These are phyloP conservation scores for Nissolia schottii DNA, from an alignment of 306 rosid species.

Conservation along the genomic window DNA sequence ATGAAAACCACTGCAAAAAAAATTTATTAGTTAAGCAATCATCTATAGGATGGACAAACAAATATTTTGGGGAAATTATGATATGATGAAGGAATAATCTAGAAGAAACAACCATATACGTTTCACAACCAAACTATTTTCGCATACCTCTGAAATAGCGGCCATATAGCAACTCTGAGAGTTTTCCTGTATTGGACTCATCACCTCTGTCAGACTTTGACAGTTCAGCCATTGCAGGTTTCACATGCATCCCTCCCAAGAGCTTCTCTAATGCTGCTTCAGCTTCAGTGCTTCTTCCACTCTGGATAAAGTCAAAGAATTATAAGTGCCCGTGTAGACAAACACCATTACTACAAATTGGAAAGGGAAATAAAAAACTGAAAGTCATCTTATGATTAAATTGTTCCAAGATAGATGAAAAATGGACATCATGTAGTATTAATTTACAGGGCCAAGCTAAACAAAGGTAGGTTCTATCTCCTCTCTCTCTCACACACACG, in stretches of 20 bases:
- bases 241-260: conserved; percentile 66
- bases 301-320: conserved; percentile 45
- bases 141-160: conserved; percentile 52
- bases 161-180: conserved; percentile 55
- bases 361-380: not conserved
- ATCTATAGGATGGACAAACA: conserved; percentile 12
- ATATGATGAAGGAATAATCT: not conserved
- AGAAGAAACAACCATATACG: no score
- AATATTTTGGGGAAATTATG: not conserved
- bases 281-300: conserved; percentile 70
- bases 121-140: not conserved
- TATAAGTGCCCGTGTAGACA: conserved; percentile 6
- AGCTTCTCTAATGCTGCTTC: conserved; percentile 73
- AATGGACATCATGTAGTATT: no score
- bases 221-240: conserved; percentile 66
- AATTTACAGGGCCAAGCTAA: no score
- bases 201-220: conserved; percentile 64
- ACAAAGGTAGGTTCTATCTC: no score
- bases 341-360: conserved; percentile 1
- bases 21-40: conserved; percentile 27
- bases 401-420: no score
- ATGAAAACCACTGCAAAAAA: conserved; percentile 83
- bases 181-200: conserved; percentile 41
- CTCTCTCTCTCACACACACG: no score
- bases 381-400: no score